Percentiles rank a stretch among this genome's conserved stretches.
Conservation (phyloP, 2,329 filamentous ascomycete species). For the Pestalotiopsis sp. region DNA sequence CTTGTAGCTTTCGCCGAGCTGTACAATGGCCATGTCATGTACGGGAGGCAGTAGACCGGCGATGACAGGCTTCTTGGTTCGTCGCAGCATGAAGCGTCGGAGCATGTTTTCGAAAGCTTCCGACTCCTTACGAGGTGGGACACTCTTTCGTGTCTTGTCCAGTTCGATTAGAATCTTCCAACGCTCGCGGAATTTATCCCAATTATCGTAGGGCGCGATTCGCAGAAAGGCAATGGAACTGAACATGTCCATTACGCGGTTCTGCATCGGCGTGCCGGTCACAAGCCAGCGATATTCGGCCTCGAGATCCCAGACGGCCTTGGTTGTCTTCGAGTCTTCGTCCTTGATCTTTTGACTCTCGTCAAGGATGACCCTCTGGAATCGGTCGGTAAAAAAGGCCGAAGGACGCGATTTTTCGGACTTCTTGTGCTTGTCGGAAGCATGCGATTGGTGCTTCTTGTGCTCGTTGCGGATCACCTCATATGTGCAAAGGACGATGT, state of each 20-base stretch:
- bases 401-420: constrained; percentile 39
- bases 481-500: constrained; percentile 79
- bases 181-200: constrained; percentile 60
- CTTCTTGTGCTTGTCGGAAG: constrained; percentile 48
- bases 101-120: constrained; percentile 72
- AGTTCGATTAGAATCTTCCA: constrained; percentile 47
- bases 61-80: constrained; percentile 78
- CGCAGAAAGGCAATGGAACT: constrained; percentile 77
- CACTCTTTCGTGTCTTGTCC: constrained; percentile 41
- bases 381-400: constrained; percentile 66
- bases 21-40: constrained; percentile 63
- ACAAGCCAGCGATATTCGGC: constrained; percentile 72
- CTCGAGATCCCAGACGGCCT: constrained; percentile 60
- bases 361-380: constrained; percentile 75
- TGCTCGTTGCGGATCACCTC: constrained; percentile 70
- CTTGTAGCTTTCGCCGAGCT: constrained; percentile 68
- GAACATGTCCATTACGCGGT: constrained; percentile 76
- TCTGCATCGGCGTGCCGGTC: constrained; percentile 89
- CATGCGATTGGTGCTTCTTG: constrained; percentile 61
- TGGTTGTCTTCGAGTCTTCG: constrained; percentile 61
- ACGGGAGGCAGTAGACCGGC: constrained; percentile 75
- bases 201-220: constrained; percentile 74
- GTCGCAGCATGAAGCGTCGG: constrained; percentile 79
- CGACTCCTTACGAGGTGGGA: constrained; percentile 59
- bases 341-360: constrained; percentile 86